These are phyloP conservation scores for Yamadazyma akitaensis DNA, from an alignment of 805 yeast species.

Conservation along the genomic window DNA sequence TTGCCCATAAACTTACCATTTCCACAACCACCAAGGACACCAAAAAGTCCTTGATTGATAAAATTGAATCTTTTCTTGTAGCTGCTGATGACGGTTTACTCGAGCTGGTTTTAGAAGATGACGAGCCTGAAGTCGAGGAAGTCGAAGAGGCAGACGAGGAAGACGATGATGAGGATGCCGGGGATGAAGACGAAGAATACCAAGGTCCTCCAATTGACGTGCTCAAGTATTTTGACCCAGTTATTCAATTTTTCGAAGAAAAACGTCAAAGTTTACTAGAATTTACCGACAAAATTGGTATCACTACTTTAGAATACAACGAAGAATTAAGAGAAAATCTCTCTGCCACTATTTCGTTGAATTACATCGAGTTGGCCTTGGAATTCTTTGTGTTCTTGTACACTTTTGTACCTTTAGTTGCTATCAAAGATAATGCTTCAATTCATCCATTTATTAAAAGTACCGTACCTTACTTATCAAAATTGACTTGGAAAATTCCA, in stretches of 20 bases:
- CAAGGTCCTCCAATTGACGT: constrained; percentile 41
- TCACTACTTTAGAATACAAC: constrained; percentile 31
- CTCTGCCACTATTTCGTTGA: constrained; percentile 35
- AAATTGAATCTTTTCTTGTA: constrained; percentile 27
- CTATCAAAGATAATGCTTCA: constrained; percentile 32
- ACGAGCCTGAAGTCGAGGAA: constrained; percentile 21
- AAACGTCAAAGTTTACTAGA: constrained; percentile 23
- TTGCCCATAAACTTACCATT: constrained; percentile 34
- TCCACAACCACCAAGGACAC: constrained; percentile 37
- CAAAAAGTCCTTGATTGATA: constrained; percentile 39
- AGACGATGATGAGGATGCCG: constrained; percentile 25
- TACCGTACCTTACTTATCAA: constrained; percentile 20
- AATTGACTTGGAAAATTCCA: constrained; percentile 19
- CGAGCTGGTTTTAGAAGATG: constrained; percentile 14
- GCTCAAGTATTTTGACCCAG: constrained; percentile 36
- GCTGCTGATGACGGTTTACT: constrained; percentile 20
- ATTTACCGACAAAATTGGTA: constrained; percentile 34
- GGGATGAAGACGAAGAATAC: constrained; percentile 28
- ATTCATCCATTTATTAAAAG: constrained; percentile 37
- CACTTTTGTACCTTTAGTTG: constrained; percentile 33
- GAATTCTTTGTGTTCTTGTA: constrained; percentile 32
- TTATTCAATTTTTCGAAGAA: constrained; percentile 28
- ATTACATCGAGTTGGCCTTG: constrained; percentile 26
- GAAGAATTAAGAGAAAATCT: constrained; percentile 39
- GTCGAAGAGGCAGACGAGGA: constrained; percentile 17